Base-by-base conservation (phyloP, 768 basidiomycete genomes). In the Leccinellum luteum region DNA sequence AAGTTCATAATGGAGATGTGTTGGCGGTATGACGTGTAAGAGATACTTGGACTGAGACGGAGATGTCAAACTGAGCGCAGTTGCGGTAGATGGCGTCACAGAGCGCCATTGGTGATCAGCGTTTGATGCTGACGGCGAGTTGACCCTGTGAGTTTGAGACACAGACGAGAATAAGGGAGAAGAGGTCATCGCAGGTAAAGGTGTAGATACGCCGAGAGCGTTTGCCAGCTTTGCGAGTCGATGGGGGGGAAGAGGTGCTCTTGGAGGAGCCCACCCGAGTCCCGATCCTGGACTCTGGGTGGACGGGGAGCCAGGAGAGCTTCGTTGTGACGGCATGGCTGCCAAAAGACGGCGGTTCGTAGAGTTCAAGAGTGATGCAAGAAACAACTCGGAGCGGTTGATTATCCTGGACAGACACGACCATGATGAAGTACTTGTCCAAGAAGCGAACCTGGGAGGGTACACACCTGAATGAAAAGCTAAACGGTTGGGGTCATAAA, bases 191-290 rank as follows among this genome's bases (percentile, higher is more conserved):
- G 79, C 78, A 6, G 90, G 90, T 52, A 89, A 69, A 0, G 91
- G 91, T 0, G 85, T 86, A 3, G 88, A 79, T 35, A 94, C 85
- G 48, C 92, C 92, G 45, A 94, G 84, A 3, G 92, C 91, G 67
- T 93, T 93, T 15, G 90, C 92, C 23, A 94, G 78, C 63, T 87
- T 90, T 34, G 89, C 92, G 10, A 93, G 83, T 13, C 89, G 80
- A 63, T 89, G 81, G 5, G 92, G 90, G 3, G 90, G 73, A 8
- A 93, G 75, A 4, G 91, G 92, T 23, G 86, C 71, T 65, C 83
- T 87, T 57, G 89, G 89, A 6, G 82, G 83, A 4, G 75, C 76
- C 88, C 89, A 88, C 69, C 28, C 58, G 3, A 55, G 51, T 1
- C 51, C 54, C 15, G 56, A 52, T 19, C 48, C 55, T 14, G 58